Evolutionary conservation across 306 rosid genomes (phyloP).

Genomic region (Castanea mollissima): DNA sequence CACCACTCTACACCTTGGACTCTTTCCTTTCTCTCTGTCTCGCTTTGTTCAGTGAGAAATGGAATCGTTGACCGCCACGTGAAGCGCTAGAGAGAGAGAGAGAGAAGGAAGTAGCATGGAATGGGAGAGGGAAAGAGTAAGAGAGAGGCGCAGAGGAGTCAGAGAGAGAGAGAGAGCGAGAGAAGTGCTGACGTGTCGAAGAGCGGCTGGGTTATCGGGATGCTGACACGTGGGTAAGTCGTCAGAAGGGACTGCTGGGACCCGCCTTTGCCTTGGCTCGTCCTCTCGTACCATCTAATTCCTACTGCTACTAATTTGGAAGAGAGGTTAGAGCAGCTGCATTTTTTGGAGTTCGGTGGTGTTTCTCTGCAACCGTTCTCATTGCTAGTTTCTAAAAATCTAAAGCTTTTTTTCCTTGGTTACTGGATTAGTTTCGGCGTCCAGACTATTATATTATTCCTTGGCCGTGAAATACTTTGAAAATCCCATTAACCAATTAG

Average conservation of each 20-base stretch:
- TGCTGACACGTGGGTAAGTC: constrained; percentile 24
- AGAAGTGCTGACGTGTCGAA: constrained; percentile 32
- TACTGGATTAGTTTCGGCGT: no score
- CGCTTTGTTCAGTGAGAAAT: constrained; percentile 2
- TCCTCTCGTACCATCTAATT: not conserved
- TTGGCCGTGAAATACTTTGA: no score
- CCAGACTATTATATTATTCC: no score
- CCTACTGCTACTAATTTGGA: not conserved
- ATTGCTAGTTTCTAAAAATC: no score
- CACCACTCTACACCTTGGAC: not conserved
- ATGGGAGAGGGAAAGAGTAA: not conserved
- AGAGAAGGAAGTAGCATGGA: not conserved
- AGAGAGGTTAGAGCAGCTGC: no score
- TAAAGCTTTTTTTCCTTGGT: no score
- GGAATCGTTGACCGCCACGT: constrained; percentile 59
- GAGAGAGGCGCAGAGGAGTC: not conserved
- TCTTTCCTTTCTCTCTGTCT: no score
- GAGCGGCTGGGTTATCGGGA: constrained; percentile 16
- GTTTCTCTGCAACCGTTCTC: no score
- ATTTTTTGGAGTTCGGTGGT: no score
- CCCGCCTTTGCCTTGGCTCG: not conserved
- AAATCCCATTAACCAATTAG: no score
- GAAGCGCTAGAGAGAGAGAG: constrained; percentile 12
- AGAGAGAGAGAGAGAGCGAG: not conserved
- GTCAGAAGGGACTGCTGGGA: constrained; percentile 10